Evolutionary conservation across 768 basidiomycete genomes (phyloP), one percentile per base, ranked within the genome.

Genomic region (Boletus insuetus): DNA sequence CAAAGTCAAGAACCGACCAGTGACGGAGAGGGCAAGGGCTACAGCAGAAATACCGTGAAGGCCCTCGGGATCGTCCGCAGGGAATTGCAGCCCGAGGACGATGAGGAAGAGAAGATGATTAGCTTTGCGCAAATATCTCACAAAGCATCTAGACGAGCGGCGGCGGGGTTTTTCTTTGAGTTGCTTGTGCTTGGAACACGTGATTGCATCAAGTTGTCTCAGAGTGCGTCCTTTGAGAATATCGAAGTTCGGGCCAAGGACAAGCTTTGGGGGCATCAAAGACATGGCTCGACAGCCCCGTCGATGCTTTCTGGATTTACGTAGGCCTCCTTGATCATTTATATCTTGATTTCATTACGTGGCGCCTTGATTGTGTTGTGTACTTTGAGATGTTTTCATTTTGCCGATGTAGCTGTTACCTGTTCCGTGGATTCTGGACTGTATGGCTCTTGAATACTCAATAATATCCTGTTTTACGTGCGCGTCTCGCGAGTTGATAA

Each of bases 151-250:
- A 87, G 91, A 45, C 85, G 93, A 40, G 97, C 94, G 13, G 94
- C 96, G 2, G 85, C 96, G 1, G 86, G 93, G 2, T 98, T 99
- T 78, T 99, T 99, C 80, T 99, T 99, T 68, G 97, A 99, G 71
- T 74, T 98, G 34, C 85, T 99, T 29, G 93, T 98, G 2, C 83
- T 99, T 2, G 87, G 93, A 11, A 98, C 96, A 5, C 86, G 91
- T 34, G 95, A 98, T 69, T 94, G 90, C 67, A 77, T 99, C 61
- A 84, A 89, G 62, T 72, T 99, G 42, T 74, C 83, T 8, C 97
- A 99, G 69, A 64, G 68, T 6, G 76, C 75, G 9, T 76, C 92
- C 0, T 97, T 92, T 65, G 89, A 86, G 58, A 93, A 96, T 71
- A 97, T 98, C 54, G 82, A 89, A 64, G 77, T 98, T 32, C 74